Conservation (phyloP, 345 rosid species). For the Cardiospermum halicacabum region DNA sequence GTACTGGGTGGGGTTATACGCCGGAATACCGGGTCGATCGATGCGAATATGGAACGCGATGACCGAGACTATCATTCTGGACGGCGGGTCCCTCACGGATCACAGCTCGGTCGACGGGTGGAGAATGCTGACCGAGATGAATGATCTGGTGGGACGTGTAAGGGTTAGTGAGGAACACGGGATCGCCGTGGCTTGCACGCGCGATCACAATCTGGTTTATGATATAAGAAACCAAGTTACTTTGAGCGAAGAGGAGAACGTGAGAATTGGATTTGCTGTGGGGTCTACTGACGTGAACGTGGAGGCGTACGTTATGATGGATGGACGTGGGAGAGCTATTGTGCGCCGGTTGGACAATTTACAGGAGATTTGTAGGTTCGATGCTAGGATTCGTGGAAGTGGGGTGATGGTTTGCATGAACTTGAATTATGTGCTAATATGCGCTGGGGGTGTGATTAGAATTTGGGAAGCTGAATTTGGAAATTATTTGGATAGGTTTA, state of each 20-base stretch:
- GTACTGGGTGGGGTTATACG: slow-evolving; percentile 94
- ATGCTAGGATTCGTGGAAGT: slow-evolving; percentile 15
- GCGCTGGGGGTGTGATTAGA: slow-evolving; percentile 59
- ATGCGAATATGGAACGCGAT: slow-evolving; percentile 69
- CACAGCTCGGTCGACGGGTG: slow-evolving; percentile 72
- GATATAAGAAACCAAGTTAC: slow-evolving; percentile 50
- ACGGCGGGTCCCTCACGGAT: slow-evolving; percentile 61
- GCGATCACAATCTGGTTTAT: slow-evolving; percentile 37
- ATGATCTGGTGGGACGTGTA: slow-evolving; percentile 60
- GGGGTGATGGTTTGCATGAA: slow-evolving; percentile 63
- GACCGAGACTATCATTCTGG: slow-evolving; percentile 41
- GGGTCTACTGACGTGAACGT: slow-evolving; percentile 42
- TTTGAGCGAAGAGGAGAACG: slow-evolving; percentile 27
- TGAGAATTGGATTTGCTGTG: slow-evolving; percentile 45
- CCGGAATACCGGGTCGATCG: slow-evolving; percentile 70
- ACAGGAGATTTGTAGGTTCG: slow-evolving; percentile 52
- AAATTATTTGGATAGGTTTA: slow-evolving; percentile 36
- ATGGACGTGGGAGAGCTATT: slow-evolving; percentile 43
- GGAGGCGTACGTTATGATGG: slow-evolving; percentile 51
- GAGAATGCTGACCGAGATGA: slow-evolving; percentile 62
- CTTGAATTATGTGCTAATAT: slow-evolving; percentile 52
- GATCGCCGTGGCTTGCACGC: slow-evolving; percentile 70
- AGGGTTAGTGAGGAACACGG: slow-evolving; percentile 42
- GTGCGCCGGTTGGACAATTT: slow-evolving; percentile 47
- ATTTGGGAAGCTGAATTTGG: slow-evolving; percentile 56